A percentile compares a stretch with the other conserved stretches of the same genome.
phyloP scores from a whole-genome alignment of 78 protist genomes.

The Chrysochromulina parva region DNA sequence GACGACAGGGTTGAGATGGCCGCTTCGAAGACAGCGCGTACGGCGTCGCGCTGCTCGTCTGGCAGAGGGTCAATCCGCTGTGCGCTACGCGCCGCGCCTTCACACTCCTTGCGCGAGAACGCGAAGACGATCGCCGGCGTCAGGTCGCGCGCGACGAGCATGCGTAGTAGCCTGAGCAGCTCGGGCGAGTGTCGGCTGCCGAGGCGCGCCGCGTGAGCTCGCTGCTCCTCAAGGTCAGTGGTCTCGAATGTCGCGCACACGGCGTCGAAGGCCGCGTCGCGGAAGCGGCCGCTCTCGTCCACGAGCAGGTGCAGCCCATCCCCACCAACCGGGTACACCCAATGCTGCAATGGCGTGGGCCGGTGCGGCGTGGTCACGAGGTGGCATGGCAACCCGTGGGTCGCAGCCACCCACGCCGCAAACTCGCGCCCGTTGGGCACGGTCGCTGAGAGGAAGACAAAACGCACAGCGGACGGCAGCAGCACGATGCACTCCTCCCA shows the following conservation, averaged over 20 bases:
- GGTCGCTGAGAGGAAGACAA: slow-evolving; percentile 90
- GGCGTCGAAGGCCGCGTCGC: background rate
- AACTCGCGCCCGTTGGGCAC: slow-evolving; percentile 88
- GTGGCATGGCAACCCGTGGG: slow-evolving; percentile 64
- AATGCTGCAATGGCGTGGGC: slow-evolving; percentile 93
- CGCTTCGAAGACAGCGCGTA: background rate
- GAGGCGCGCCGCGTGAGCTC: background rate
- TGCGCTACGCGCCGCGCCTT: slow-evolving; percentile 35
- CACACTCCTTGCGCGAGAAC: slow-evolving; percentile 65
- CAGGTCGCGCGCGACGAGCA: background rate
- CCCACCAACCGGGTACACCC: slow-evolving; percentile 50
- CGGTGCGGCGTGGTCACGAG: slow-evolving; percentile 87
- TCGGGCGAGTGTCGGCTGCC: background rate
- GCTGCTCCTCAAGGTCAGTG: no score
- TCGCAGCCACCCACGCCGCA: slow-evolving; percentile 75
- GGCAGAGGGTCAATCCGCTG: slow-evolving; percentile 42
- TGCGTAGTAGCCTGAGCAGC: background rate
- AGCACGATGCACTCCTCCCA: slow-evolving; percentile 92
- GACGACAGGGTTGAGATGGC: background rate
- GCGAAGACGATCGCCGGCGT: slow-evolving; percentile 72
- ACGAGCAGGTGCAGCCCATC: background rate
- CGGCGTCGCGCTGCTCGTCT: background rate
- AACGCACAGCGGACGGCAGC: slow-evolving; percentile 70
- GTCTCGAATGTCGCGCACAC: background rate
- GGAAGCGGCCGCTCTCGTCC: background rate